Evolutionary conservation across 2,329 filamentous ascomycete species (phyloP).

Genomic region (Phaeophleospora eucalypticola): DNA sequence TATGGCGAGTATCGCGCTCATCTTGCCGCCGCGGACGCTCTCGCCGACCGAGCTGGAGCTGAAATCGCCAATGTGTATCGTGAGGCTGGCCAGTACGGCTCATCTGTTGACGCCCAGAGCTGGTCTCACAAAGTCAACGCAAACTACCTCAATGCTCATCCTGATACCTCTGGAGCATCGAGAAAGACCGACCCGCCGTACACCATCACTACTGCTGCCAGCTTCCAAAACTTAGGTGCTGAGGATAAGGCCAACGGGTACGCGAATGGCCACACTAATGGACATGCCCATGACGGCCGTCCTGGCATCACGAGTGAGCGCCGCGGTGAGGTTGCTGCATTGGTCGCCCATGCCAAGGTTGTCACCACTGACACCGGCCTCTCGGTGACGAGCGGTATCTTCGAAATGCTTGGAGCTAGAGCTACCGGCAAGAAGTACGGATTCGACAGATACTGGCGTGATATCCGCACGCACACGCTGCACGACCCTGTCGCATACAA

Average conservation of each 20-base stretch:
- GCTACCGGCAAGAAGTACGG: conserved; percentile 57
- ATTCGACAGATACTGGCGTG: conserved; percentile 63
- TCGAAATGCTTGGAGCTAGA: conserved; percentile 60
- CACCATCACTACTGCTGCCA: conserved; percentile 17
- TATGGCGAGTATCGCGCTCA: conserved; percentile 63
- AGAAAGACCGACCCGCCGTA: conserved; percentile 18
- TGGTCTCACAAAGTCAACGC: conserved; percentile 18
- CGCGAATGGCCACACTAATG: conserved; percentile 20
- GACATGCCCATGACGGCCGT: conserved; percentile 11
- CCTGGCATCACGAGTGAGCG: conserved; percentile 49
- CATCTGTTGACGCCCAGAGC: conserved; percentile 11
- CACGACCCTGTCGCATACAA: conserved; percentile 67
- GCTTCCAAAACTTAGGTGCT: conserved; percentile 15
- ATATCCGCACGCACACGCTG: conserved; percentile 61
- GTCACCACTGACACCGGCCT: conserved; percentile 59
- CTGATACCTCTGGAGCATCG: conserved; percentile 22
- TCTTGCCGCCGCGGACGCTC: conserved; percentile 55
- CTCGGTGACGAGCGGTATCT: conserved; percentile 57
- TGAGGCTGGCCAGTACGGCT: conserved; percentile 28
- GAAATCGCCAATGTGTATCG: conserved; percentile 48
- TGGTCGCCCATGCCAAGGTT: conserved; percentile 60
- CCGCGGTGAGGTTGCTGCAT: conserved; percentile 59
- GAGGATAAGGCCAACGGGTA: conserved; percentile 11
- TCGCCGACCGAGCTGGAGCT: conserved; percentile 54
- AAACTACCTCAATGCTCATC: conserved; percentile 15